Percentiles rank a stretch among this genome's conserved stretches.
Conservation (phyloP, 805 yeast genomes). For the Cephaloascus fragrans region DNA sequence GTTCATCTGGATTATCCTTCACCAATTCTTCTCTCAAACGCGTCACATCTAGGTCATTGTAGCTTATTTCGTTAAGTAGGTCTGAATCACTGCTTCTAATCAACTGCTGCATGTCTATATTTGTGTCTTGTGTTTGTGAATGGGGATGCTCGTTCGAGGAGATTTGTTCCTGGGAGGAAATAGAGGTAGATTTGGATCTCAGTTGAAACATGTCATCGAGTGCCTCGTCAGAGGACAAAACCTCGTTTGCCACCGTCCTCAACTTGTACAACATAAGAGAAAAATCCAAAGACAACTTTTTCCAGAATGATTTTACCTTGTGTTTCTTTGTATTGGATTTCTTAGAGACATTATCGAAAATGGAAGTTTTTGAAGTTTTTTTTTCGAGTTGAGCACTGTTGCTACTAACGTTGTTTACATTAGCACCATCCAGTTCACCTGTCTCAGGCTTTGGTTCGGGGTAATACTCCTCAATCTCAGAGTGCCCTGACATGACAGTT, state of each 20-base stretch:
- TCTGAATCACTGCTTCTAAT: conserved; percentile 2
- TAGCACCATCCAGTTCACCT: too few relatives aligned
- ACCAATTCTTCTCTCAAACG: conserved; percentile 17
- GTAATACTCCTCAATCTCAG: too few relatives aligned
- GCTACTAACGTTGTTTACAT: too few relatives aligned
- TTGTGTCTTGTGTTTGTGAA: conserved; percentile 10
- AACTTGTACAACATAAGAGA: conserved; percentile 22
- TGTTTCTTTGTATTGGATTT: conserved; percentile 1
- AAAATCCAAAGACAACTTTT: conserved; percentile 27
- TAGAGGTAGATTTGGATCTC: conserved; percentile 20
- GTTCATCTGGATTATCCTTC: conserved; percentile 19
- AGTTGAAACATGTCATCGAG: conserved; percentile 38
- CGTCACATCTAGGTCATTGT: conserved; percentile 15
- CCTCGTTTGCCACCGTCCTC: conserved; percentile 36
- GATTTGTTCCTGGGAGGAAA: conserved; percentile 10
- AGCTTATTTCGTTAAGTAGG: not conserved
- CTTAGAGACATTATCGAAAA: not conserved
- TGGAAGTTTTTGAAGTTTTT: too few relatives aligned
- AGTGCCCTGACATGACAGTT: too few relatives aligned
- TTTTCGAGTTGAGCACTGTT: too few relatives aligned
- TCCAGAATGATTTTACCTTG: conserved; percentile 19
- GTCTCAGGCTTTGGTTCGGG: too few relatives aligned
- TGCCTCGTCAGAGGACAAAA: conserved; percentile 37
- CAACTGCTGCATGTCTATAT: conserved; percentile 2
- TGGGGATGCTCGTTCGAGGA: conserved; percentile 13